These are phyloP conservation scores for Ogataea neopini DNA, from an alignment of 805 yeast genomes.

Conservation along the genomic window DNA sequence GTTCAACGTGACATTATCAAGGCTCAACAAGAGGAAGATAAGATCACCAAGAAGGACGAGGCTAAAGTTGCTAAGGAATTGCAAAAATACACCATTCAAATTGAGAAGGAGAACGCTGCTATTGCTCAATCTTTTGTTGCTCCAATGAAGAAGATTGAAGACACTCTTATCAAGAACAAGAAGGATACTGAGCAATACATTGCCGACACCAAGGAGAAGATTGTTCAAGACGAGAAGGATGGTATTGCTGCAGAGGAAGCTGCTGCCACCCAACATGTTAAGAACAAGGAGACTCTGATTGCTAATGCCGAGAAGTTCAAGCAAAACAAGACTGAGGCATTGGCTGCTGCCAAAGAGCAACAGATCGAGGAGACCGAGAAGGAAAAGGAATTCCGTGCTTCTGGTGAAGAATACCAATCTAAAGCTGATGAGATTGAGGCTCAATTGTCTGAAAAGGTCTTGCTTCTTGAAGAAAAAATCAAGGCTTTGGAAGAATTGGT, in stretches of 20 bases:
- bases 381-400: conserved; percentile 39
- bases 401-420: conserved; percentile 40
- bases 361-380: conserved; percentile 33
- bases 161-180: conserved; percentile 31
- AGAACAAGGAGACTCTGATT: conserved; percentile 43
- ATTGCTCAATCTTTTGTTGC: conserved; percentile 26
- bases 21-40: conserved; percentile 41
- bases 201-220: conserved; percentile 41
- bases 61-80: conserved; percentile 38
- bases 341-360: conserved; percentile 31
- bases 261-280: conserved; percentile 47
- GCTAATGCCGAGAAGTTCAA: conserved; percentile 47
- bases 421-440: conserved; percentile 41
- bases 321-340: conserved; percentile 32
- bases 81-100: conserved; percentile 38
- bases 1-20: conserved; percentile 41
- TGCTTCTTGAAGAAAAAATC: conserved; percentile 34
- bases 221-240: conserved; percentile 46
- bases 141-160: conserved; percentile 27
- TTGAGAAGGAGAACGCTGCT: conserved; percentile 43
- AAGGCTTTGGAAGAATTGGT: conserved; percentile 42
- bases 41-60: conserved; percentile 36
- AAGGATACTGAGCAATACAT: conserved; percentile 41
- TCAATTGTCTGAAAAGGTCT: conserved; percentile 43
- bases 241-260: conserved; percentile 46